A percentile compares a stretch with the other conserved stretches of the same genome.
Conservation (phyloP, 257 asterid genomes). For the Paulownia fortunei region DNA sequence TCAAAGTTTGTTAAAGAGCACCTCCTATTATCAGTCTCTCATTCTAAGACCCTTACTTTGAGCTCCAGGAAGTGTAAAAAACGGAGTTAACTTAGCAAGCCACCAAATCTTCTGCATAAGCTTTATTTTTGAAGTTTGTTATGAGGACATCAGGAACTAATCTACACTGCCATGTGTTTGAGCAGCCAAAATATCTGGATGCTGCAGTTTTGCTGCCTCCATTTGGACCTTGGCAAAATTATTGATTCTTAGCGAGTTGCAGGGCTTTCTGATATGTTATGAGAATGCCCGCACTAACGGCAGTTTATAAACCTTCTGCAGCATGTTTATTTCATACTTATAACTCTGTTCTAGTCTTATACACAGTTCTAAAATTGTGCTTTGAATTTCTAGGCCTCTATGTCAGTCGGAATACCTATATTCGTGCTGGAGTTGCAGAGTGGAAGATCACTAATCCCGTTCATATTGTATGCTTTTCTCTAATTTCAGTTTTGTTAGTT, state of each 20-base stretch:
- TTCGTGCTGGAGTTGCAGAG: constrained; percentile 92
- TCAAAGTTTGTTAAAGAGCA: not conserved
- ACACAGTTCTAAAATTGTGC: constrained; percentile 25
- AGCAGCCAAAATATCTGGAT: not conserved
- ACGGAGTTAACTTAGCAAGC: not conserved
- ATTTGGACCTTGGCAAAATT: not conserved
- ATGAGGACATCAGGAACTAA: not conserved
- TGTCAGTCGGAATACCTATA: constrained; percentile 94
- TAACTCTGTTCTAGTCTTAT: constrained; percentile 1
- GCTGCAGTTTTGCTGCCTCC: not conserved
- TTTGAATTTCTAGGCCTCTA: constrained; percentile 67
- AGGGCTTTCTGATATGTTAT: not conserved
- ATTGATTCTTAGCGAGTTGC: not conserved
- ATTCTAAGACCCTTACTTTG: not conserved
- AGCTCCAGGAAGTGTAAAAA: not conserved
- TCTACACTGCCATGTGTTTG: not conserved
- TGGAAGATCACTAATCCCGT: constrained; percentile 94
- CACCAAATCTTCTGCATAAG: not conserved
- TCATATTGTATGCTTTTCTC: constrained; percentile 72
- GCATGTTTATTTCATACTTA: not conserved
- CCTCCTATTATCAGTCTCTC: not conserved
- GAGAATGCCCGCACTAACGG: not conserved
- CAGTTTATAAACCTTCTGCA: not conserved
- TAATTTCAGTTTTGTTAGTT: constrained; percentile 22
- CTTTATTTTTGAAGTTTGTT: not conserved